Conservation (phyloP, 352 stramenopile species). For the Pythium aquatile region DNA sequence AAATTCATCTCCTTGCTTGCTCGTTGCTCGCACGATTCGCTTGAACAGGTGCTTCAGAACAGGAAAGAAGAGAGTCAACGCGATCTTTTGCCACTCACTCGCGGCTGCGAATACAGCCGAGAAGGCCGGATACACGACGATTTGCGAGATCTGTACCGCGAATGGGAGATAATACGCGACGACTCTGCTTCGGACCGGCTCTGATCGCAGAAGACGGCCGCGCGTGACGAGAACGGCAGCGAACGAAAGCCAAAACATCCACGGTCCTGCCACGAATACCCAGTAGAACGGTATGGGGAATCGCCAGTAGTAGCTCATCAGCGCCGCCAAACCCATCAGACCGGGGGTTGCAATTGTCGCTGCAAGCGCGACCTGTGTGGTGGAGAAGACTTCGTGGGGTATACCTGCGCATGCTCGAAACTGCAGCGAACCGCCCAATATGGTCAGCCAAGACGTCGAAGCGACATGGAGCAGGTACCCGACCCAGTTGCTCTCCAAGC, state of each 20-base stretch:
- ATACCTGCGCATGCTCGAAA: not conserved
- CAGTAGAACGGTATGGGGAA: not conserved
- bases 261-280: not conserved
- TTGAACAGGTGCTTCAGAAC: slow-evolving; percentile 15
- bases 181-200: not conserved
- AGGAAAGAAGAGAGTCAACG: slow-evolving; percentile 8
- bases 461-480: not conserved
- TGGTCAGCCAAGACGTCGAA: not conserved
- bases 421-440: not conserved
- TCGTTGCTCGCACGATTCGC: not conserved
- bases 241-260: not conserved
- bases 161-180: slow-evolving; percentile 1
- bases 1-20: not conserved
- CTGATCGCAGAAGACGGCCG: not conserved
- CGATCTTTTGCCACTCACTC: not conserved
- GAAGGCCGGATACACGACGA: slow-evolving; percentile 18
- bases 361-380: not conserved
- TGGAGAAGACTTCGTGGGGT: not conserved
- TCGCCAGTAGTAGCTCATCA: not conserved
- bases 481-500: not conserved
- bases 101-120: not conserved
- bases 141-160: slow-evolving; percentile 16
- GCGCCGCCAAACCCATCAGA: not conserved
- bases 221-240: not conserved
- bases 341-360: not conserved